Evolutionary conservation across 257 asterid genomes (phyloP), one percentile per base, ranked within the genome.

Genomic region (Solanum commersonii): DNA sequence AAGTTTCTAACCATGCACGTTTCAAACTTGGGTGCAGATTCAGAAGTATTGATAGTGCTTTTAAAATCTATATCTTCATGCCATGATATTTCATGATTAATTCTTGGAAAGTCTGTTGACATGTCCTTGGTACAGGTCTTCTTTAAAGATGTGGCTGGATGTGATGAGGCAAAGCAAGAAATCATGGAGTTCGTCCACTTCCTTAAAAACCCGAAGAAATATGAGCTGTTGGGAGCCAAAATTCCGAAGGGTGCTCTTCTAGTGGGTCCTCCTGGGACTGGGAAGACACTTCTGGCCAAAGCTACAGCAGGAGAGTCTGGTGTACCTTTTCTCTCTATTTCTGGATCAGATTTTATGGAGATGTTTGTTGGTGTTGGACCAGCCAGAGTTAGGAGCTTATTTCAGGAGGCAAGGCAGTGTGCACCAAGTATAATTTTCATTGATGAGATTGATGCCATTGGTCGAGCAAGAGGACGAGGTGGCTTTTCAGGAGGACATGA

Each of bases 161-260:
- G 99, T 82, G 98, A 95, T 29, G 99, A 96, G 94, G 98, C 98
- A 86, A 96, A 96, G 89, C 98, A 95, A 91, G 99, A 96, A 89
- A 94, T 96, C 70, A 96, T 96, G 98, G 99, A 96, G 94, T 96
- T 96, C 82, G 98, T 95, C 74, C 98, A 96, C 92, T 96, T 96
- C 89, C 96, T 96, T 22, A 93, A 93, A 91, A 95, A 95, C 82
- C 98, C 98, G 12, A 96, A 96, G 87, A 96, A 95, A 91, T 96
- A 96, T 18, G 95, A 95, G 90, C 93, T 89, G 56, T 89, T 96
- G 56, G 99, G 99, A 31, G 98, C 98, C 13, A 95, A 95, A 93
- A 95, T 96, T 86, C 99, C 98, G 1, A 94, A 90, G 93, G 99
- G 99, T 59, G 98, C 98, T 87, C 93, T 96, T 82, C 95, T 96